A percentile compares a stretch with the other conserved stretches of the same genome.
These are phyloP conservation scores for Spirogloea muscicola DNA, from an alignment of 139 green algal species.

Conservation along the genomic window DNA sequence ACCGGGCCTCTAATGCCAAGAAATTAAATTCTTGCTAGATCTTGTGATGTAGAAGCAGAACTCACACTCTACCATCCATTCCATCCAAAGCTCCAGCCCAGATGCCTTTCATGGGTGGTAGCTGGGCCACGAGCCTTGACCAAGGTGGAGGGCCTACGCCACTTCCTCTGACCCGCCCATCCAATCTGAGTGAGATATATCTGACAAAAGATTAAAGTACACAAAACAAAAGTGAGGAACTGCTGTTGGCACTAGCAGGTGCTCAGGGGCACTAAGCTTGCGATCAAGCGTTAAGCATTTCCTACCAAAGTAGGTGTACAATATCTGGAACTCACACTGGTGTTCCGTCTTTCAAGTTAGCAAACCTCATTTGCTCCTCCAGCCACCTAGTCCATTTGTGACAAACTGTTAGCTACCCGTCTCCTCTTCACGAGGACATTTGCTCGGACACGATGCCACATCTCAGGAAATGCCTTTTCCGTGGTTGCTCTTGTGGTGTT, in stretches of 20 bases:
- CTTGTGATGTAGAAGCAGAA: no score
- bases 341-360: constrained; percentile 2
- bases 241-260: not conserved
- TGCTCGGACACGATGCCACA: no score
- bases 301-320: not conserved
- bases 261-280: not conserved
- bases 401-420: not conserved
- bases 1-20: no score
- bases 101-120: constrained; percentile 31
- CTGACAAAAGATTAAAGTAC: not conserved
- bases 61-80: constrained; percentile 27
- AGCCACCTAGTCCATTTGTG: constrained; percentile 21
- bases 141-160: constrained; percentile 21
- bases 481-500: no score
- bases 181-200: constrained; percentile 27
- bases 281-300: not conserved
- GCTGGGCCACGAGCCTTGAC: constrained; percentile 1
- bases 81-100: constrained; percentile 30
- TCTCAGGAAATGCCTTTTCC: no score
- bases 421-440: no score
- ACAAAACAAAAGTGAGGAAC: not conserved
- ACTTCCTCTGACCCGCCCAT: constrained; percentile 29
- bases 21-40: no score
- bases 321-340: constrained; percentile 21
- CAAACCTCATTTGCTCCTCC: constrained; percentile 31